phyloP scores from a whole-genome alignment of 148 eudicot genomes.

The Cornus florida region DNA sequence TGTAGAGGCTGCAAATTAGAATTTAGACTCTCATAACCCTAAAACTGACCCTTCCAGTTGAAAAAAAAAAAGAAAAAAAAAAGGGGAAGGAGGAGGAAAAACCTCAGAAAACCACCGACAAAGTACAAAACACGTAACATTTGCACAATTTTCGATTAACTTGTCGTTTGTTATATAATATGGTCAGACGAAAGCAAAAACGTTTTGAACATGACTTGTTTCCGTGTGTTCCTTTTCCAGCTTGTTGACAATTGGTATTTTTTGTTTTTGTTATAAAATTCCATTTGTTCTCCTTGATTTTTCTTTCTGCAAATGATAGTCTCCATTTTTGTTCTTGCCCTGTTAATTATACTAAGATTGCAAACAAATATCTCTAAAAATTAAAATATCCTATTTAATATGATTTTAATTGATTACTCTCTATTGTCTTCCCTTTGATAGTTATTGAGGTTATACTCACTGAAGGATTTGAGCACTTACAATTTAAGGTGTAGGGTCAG shows the following conservation, averaged over 20 bases:
- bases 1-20: neutral
- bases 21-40: neutral
- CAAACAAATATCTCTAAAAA: neutral
- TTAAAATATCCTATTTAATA: neutral
- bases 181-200: neutral
- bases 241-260: constrained; percentile 9
- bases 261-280: constrained; percentile 11
- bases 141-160: neutral
- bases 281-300: constrained; percentile 3
- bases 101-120: neutral
- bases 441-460: neutral
- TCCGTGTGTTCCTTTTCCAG: constrained; percentile 5
- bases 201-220: constrained; percentile 9
- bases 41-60: neutral
- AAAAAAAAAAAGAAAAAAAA: neutral
- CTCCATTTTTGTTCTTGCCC: neutral
- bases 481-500: neutral
- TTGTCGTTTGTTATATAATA: neutral
- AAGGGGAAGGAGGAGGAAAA: neutral
- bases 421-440: neutral
- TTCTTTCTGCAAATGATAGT: neutral
- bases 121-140: constrained; percentile 10
- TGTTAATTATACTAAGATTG: neutral
- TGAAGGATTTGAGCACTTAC: neutral
- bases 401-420: neutral